Percentiles rank a stretch among this genome's conserved stretches.
Evolutionary conservation across 2,329 filamentous ascomycete species (phyloP).

Genomic region (Neonectria sp.): DNA sequence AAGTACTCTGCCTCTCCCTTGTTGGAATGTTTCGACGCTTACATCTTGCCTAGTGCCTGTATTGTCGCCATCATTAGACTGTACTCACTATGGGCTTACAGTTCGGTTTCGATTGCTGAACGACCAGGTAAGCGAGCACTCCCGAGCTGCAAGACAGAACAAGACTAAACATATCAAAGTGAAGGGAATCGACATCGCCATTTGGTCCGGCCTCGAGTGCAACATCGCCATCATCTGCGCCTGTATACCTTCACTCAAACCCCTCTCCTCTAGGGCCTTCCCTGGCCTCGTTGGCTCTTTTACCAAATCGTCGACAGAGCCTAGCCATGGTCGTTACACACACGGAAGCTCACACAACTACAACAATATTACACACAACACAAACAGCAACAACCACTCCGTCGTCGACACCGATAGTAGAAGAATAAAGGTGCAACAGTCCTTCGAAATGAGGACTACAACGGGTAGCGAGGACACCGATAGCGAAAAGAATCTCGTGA

Average conservation of each 20-base stretch:
- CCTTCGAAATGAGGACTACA: slow-evolving; percentile 36
- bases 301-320: slow-evolving; percentile 21
- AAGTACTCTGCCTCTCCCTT: slow-evolving; percentile 29
- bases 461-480: slow-evolving; percentile 20
- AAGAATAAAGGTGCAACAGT: slow-evolving; percentile 36
- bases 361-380: slow-evolving; percentile 24
- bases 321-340: slow-evolving; percentile 11
- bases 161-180: slow-evolving; percentile 19
- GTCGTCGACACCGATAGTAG: neutral
- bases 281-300: slow-evolving; percentile 37
- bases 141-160: neutral
- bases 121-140: slow-evolving; percentile 18
- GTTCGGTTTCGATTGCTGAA: slow-evolving; percentile 28
- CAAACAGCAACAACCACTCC: neutral
- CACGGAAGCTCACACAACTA: slow-evolving; percentile 24
- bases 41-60: slow-evolving; percentile 33
- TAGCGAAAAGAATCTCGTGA: slow-evolving; percentile 32
- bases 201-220: slow-evolving; percentile 53
- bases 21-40: slow-evolving; percentile 9
- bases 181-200: slow-evolving; percentile 40
- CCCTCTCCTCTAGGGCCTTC: slow-evolving; percentile 47
- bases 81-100: slow-evolving; percentile 38
- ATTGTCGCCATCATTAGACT: slow-evolving; percentile 45
- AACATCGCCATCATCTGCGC: slow-evolving; percentile 54
- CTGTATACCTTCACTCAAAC: slow-evolving; percentile 53